Conservation (phyloP, 1,284 basidiomycete species). For the Sphagnurus paluster region DNA sequence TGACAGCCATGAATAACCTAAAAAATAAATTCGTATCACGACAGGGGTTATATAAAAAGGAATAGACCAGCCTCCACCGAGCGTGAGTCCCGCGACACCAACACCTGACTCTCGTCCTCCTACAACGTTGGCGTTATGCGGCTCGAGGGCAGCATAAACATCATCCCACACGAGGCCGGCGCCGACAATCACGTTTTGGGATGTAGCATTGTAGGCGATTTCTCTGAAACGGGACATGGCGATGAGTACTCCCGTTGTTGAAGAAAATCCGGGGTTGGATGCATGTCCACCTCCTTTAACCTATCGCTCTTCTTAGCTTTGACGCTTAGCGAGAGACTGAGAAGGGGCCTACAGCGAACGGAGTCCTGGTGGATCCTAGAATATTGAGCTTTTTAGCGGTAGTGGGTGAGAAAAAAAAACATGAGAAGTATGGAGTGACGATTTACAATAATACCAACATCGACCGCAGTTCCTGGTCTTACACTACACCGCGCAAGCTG, state of each 20-base stretch:
- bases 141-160: conserved; percentile 50
- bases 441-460: conserved; percentile 46
- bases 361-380: conserved; percentile 37
- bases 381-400: conserved; percentile 40
- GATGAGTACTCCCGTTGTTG: conserved; percentile 57
- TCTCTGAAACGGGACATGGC: conserved; percentile 51
- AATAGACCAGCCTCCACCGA: conserved; percentile 51
- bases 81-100: conserved; percentile 53
- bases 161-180: conserved; percentile 58
- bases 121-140: conserved; percentile 47
- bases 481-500: conserved; percentile 48
- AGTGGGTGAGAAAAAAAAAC: neutral
- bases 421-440: neutral
- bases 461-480: conserved; percentile 48
- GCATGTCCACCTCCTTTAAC: conserved; percentile 58
- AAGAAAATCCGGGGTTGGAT: conserved; percentile 50
- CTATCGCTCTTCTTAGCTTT: conserved; percentile 32
- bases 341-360: conserved; percentile 38
- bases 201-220: conserved; percentile 38
- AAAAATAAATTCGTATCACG: neutral
- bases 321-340: neutral
- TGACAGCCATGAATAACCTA: conserved; percentile 55
- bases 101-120: conserved; percentile 55
- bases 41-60: neutral
- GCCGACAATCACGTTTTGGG: conserved; percentile 46